These are phyloP conservation scores for Fusarium burgessii DNA, from an alignment of 2,329 filamentous ascomycete genomes.

Conservation along the genomic window DNA sequence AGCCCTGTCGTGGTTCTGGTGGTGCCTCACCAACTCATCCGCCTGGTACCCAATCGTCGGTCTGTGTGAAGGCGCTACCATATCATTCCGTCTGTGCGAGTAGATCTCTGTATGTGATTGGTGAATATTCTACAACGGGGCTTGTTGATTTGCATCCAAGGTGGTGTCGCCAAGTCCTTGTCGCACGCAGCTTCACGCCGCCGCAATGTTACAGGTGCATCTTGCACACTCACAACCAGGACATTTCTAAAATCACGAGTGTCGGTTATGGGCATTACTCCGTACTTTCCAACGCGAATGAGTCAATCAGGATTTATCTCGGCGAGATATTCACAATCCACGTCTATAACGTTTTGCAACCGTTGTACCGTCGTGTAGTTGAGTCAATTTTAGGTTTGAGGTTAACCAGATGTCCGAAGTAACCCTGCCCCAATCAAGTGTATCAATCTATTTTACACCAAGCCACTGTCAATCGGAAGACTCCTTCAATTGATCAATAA, in stretches of 20 bases:
- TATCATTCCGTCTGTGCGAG: conserved; percentile 11
- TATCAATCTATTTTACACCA: conserved; percentile 13
- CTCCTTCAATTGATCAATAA: not conserved
- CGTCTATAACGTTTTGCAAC: not conserved
- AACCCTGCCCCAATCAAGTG: not conserved
- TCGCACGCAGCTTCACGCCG: conserved; percentile 37
- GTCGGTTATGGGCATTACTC: not conserved
- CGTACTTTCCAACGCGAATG: not conserved
- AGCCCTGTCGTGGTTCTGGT: conserved; percentile 1
- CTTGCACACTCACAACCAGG: conserved; percentile 7
- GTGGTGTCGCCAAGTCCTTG: conserved; percentile 37
- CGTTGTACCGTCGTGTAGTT: not conserved
- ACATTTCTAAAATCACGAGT: not conserved
- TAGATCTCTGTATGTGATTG: conserved; percentile 26
- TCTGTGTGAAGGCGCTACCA: conserved; percentile 38
- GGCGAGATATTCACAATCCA: not conserved
- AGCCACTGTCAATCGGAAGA: not conserved
- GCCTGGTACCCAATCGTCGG: conserved; percentile 33
- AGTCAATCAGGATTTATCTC: not conserved
- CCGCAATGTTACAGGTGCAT: conserved; percentile 21
- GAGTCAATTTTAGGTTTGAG: conserved; percentile 35
- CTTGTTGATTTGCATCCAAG: conserved; percentile 8
- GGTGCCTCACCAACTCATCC: conserved; percentile 31
- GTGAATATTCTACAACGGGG: not conserved
- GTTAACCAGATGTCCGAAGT: not conserved